Conservation (phyloP, 2,329 filamentous ascomycete genomes). For the Chaetomium olivaceum region DNA sequence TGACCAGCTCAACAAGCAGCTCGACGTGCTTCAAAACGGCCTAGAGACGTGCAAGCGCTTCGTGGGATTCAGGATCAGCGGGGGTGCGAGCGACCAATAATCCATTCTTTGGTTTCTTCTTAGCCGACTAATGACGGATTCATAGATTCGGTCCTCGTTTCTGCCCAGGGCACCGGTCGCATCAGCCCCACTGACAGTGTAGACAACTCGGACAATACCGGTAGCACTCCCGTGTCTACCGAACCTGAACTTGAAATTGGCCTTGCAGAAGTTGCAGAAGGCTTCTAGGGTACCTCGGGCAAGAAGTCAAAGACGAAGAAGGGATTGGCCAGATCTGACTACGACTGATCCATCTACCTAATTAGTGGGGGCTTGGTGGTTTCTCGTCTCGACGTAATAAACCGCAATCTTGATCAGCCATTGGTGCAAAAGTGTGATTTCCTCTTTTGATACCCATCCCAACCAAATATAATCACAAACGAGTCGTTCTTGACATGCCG, state of each 20-base stretch:
- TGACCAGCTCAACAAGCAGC: slow-evolving; percentile 41
- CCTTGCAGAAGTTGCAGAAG: neutral
- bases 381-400: too few relatives aligned
- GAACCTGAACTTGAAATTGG: neutral
- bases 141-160: slow-evolving; percentile 9
- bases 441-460: too few relatives aligned
- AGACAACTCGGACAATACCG: neutral
- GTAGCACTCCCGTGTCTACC: neutral
- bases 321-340: too few relatives aligned
- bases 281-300: neutral
- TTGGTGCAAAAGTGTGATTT: too few relatives aligned
- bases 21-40: slow-evolving; percentile 42
- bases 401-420: too few relatives aligned
- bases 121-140: neutral
- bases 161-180: neutral
- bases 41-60: slow-evolving; percentile 43
- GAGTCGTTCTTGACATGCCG: too few relatives aligned
- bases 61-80: slow-evolving; percentile 19
- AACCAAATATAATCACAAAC: too few relatives aligned
- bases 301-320: neutral
- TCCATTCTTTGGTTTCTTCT: neutral
- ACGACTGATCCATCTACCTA: too few relatives aligned
- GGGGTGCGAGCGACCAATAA: slow-evolving; percentile 12
- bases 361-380: too few relatives aligned
- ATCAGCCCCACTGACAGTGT: neutral